Conservation (phyloP, 495 filamentous ascomycete genomes). For the Viridothelium virens region DNA sequence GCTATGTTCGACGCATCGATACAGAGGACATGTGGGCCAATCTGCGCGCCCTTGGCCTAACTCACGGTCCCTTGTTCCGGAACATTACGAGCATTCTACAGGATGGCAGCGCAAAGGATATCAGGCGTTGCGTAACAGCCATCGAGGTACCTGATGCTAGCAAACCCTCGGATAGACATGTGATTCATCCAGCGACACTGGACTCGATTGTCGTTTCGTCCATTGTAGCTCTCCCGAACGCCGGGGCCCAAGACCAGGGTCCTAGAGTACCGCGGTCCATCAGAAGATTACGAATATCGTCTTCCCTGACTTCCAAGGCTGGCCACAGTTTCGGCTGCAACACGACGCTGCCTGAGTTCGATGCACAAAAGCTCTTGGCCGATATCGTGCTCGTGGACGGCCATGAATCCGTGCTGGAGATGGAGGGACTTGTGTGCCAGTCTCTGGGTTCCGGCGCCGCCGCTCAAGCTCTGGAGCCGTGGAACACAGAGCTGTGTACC, state of each 20-base stretch:
- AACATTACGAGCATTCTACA: background rate
- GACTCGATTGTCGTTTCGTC: constrained; percentile 25
- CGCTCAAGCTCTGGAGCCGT: background rate
- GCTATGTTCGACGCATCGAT: background rate
- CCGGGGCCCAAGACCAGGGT: background rate
- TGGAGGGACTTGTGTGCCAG: background rate
- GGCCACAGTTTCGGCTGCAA: background rate
- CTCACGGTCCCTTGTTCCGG: background rate
- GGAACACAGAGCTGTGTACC: background rate
- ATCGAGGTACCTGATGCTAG: too few species aligned
- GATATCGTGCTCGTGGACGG: background rate
- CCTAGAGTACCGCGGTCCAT: constrained; percentile 2
- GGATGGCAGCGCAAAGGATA: background rate
- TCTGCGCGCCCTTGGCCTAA: background rate
- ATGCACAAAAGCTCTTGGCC: background rate
- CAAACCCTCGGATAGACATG: constrained; percentile 21
- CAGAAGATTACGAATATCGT: background rate
- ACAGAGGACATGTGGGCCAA: background rate
- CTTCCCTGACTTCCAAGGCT: background rate
- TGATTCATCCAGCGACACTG: constrained; percentile 47
- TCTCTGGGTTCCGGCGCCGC: background rate
- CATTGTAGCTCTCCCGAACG: background rate
- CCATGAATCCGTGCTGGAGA: background rate
- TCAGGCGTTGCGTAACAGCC: background rate
- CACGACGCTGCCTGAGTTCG: background rate